Conservation (phyloP, 2,329 filamentous ascomycete species). For the Aureobasidium sp. region DNA sequence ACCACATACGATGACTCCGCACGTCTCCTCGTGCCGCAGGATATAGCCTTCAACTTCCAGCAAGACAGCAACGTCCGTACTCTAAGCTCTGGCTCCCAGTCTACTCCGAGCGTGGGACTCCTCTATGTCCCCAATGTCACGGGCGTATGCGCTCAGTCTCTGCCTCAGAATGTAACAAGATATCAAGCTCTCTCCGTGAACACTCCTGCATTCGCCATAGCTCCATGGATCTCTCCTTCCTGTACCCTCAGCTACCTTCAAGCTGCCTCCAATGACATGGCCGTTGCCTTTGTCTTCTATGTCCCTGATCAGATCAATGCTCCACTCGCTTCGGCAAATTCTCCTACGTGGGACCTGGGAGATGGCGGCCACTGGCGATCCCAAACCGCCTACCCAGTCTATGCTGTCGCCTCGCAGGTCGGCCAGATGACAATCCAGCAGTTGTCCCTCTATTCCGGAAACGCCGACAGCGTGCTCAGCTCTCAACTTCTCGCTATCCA, state of each 20-base stretch:
- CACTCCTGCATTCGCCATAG: slow-evolving; percentile 71
- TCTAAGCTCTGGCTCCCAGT: slow-evolving; percentile 59
- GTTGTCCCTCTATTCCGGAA: slow-evolving; percentile 69
- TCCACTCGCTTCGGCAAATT: slow-evolving; percentile 57
- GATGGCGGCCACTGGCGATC: slow-evolving; percentile 65
- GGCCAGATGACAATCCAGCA: slow-evolving; percentile 63
- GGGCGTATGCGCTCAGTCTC: slow-evolving; percentile 54
- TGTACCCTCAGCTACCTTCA: slow-evolving; percentile 69
- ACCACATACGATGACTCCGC: neutral
- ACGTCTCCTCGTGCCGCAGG: neutral
- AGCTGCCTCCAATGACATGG: slow-evolving; percentile 51
- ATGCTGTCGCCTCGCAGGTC: slow-evolving; percentile 62
- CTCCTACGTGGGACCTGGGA: slow-evolving; percentile 60
- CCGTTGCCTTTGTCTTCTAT: slow-evolving; percentile 53
- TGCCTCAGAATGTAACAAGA: slow-evolving; percentile 69
- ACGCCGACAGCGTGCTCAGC: slow-evolving; percentile 46
- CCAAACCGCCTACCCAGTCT: slow-evolving; percentile 68
- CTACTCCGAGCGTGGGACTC: slow-evolving; percentile 59
- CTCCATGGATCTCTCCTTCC: slow-evolving; percentile 70
- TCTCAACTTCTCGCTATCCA: slow-evolving; percentile 27
- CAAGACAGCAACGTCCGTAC: slow-evolving; percentile 57
- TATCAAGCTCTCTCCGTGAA: slow-evolving; percentile 57
- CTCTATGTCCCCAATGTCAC: slow-evolving; percentile 73
- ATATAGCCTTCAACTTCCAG: neutral
- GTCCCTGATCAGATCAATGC: slow-evolving; percentile 38